Evolutionary conservation across 1,284 basidiomycete species (phyloP).

Genomic region (Cutaneotrichosporon cavernicola): DNA sequence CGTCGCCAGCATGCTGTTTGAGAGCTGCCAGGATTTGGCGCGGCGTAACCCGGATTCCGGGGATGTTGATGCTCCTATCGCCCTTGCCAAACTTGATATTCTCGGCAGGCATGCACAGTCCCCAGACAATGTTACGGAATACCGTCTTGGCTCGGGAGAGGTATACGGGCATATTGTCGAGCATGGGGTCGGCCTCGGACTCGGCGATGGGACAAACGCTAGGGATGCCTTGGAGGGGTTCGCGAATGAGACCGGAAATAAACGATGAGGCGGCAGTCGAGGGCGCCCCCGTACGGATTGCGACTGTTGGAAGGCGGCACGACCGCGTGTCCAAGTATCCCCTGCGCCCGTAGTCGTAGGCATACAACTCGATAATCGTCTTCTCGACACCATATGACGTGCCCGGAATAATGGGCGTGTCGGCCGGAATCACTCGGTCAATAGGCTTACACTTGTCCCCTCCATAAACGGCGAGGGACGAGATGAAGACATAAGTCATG

Average conservation of each 20-base stretch:
- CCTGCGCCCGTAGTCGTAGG: constrained; percentile 65
- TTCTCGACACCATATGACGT: constrained; percentile 64
- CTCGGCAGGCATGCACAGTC: constrained; percentile 46
- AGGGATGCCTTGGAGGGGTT: constrained; percentile 61
- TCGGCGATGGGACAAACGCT: constrained; percentile 59
- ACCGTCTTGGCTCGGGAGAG: constrained; percentile 59
- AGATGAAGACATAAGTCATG: constrained; percentile 63
- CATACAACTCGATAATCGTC: constrained; percentile 62
- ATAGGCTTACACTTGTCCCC: constrained; percentile 58
- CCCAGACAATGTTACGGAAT: constrained; percentile 52
- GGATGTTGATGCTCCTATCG: constrained; percentile 51
- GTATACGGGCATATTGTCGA: constrained; percentile 60
- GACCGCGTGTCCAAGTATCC: constrained; percentile 64
- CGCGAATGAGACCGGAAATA: constrained; percentile 65
- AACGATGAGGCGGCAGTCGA: constrained; percentile 64
- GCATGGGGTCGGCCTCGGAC: constrained; percentile 38
- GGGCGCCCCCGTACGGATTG: constrained; percentile 61
- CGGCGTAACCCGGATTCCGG: constrained; percentile 52
- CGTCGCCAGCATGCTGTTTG: constrained; percentile 44
- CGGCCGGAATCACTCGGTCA: constrained; percentile 45
- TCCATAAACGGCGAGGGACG: constrained; percentile 65
- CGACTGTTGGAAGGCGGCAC: constrained; percentile 64
- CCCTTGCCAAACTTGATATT: constrained; percentile 37
- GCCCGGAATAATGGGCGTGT: constrained; percentile 61
- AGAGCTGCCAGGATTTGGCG: constrained; percentile 52